phyloP scores from a whole-genome alignment of 768 basidiomycete genomes.

The Clathrus columnatus region DNA sequence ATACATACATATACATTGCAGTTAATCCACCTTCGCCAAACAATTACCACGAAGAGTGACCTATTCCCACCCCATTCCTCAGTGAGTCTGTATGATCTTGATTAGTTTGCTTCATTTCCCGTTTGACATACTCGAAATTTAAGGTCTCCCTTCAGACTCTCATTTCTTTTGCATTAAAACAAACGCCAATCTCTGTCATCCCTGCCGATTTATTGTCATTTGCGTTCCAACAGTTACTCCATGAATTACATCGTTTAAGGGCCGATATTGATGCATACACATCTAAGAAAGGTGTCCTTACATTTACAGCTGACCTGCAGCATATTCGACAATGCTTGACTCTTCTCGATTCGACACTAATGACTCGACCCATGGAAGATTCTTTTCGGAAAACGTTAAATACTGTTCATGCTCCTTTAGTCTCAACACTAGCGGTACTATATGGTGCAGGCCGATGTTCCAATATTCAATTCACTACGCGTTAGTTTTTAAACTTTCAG shows the following conservation, averaged over 20 bases:
- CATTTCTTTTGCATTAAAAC: constrained; percentile 39
- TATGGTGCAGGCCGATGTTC: background rate
- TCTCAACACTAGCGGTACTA: background rate
- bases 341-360: background rate
- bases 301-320: constrained; percentile 30
- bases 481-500: background rate
- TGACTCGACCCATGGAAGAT: background rate
- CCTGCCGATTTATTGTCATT: constrained; percentile 19
- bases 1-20: constrained; percentile 27
- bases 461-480: background rate
- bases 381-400: background rate
- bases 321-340: constrained; percentile 25
- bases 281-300: constrained; percentile 34
- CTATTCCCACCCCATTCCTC: constrained; percentile 21
- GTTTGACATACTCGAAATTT: background rate
- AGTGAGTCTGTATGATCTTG: constrained; percentile 23
- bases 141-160: constrained; percentile 52
- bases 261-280: constrained; percentile 31
- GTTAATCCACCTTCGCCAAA: constrained; percentile 28
- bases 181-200: constrained; percentile 39
- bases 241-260: constrained; percentile 33
- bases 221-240: constrained; percentile 25
- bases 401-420: background rate
- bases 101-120: constrained; percentile 7
- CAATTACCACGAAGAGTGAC: constrained; percentile 28